Conservation (phyloP, 2,329 filamentous ascomycete genomes). For the Claviceps purpurea region DNA sequence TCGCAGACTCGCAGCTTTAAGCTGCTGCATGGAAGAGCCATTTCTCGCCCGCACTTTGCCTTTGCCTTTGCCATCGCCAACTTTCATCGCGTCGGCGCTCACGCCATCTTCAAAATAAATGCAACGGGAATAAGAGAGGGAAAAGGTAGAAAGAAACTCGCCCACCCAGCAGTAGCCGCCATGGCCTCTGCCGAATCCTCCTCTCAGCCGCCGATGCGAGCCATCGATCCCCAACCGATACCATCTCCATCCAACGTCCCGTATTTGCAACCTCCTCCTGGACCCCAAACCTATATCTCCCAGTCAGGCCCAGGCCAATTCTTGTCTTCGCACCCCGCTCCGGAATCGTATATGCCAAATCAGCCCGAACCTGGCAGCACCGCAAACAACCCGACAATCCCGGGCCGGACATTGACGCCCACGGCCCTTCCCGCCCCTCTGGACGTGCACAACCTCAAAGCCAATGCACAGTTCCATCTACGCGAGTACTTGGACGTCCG, state of each 20-base stretch:
- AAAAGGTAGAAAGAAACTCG: neutral
- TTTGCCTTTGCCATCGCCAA: too few relatives aligned
- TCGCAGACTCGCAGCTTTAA: too few relatives aligned
- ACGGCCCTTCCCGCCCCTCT: slow-evolving; percentile 13
- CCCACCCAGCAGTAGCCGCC: neutral
- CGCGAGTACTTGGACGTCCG: slow-evolving; percentile 22
- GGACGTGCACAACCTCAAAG: slow-evolving; percentile 15
- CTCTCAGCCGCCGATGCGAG: slow-evolving; percentile 11
- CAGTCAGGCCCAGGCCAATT: neutral
- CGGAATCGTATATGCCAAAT: slow-evolving; percentile 12
- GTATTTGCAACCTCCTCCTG: slow-evolving; percentile 6
- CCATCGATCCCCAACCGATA: slow-evolving; percentile 16
- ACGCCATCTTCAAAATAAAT: neutral
- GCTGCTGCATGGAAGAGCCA: too few relatives aligned
- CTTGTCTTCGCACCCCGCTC: slow-evolving; percentile 10
- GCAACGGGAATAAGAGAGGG: neutral
- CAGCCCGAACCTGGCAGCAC: slow-evolving; percentile 10
- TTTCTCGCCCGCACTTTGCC: too few relatives aligned
- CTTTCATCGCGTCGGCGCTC: too few relatives aligned
- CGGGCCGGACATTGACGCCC: slow-evolving; percentile 9
- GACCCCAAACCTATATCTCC: neutral
- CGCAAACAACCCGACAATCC: slow-evolving; percentile 10
- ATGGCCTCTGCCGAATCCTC: slow-evolving; percentile 5
- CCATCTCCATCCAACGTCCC: slow-evolving; percentile 10
- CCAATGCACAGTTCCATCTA: slow-evolving; percentile 22